Base-by-base conservation (phyloP, 495 filamentous ascomycete genomes). In the Talaromyces trachyspermus region DNA sequence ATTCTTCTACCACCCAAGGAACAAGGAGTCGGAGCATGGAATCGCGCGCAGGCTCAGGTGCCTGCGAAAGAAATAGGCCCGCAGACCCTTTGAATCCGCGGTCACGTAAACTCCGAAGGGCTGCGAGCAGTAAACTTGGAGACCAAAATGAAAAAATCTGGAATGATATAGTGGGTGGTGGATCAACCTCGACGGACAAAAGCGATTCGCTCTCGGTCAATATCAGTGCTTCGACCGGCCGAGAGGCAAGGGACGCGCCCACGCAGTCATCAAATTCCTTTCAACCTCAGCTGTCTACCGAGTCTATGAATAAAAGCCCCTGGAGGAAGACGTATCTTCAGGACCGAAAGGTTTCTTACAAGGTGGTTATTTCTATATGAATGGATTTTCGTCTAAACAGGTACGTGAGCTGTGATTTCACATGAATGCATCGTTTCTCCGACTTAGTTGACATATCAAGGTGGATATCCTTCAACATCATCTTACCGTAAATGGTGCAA, bases 61-160 rank as follows among this genome's bases (percentile, higher is more conserved):
- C 65, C 54, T 62, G 68, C 46, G 63, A 25, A 54, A 64, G 46
- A 54, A 57, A 49, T 49, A 66, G 47, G 54, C 55, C 46, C 2
- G 25, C 48, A 9, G 49, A 49, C n/a, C 46, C 32, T 19, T 47
- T 52, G 6, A 64, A 71, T 38, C 59, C 61, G 24, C 55, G 71
- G 33, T 63, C 74, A 8, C 60, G 73, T 49, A 95, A 92, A 63
- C 62, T 96, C 51, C 80, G 90, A 43, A 78, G 89, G 52, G 84
- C 83, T 3, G 83, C 87, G 33, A 94, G 87, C 56, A 79, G 80
- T 51, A 87, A 86, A 56, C 65, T 96, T 11, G 79, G 73, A 39
- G 84, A 76, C 47, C 88, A 95, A 53, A 89, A 82, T 55, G 79
- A 87, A 54, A 78, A 79, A 27, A 75, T 97, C 1, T 97, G 90